phyloP scores from a whole-genome alignment of 1,284 basidiomycete genomes.

The Stereum hirsutum region DNA sequence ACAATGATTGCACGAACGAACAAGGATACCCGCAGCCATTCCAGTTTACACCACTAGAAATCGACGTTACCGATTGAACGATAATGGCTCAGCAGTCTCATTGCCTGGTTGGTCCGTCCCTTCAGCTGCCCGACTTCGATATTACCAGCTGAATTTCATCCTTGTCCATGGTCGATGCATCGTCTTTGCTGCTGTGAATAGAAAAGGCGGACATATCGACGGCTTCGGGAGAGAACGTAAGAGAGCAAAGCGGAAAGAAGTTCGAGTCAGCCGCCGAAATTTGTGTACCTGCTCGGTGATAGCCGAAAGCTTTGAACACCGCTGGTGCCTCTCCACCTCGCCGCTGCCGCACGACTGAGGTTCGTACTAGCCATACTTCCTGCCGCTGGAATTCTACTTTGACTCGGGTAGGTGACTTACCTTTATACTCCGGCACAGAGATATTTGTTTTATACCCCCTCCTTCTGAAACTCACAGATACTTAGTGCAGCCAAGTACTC shows the following conservation, averaged over 20 bases:
- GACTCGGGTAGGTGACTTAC: not conserved
- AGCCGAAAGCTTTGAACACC: no score
- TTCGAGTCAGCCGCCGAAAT: no score
- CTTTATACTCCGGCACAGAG: not conserved
- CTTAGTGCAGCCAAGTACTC: not conserved
- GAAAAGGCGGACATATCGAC: conserved; percentile 15
- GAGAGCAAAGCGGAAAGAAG: no score
- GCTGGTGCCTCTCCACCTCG: no score
- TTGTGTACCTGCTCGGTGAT: no score
- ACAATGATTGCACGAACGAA: conserved; percentile 5
- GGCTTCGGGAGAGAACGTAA: no score
- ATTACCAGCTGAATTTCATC: conserved; percentile 61
- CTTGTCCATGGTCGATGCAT: conserved; percentile 28
- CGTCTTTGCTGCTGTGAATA: conserved; percentile 12
- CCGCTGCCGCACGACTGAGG: no score
- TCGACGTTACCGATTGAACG: conserved; percentile 60
- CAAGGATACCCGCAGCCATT: conserved; percentile 84
- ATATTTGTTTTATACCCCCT: not conserved
- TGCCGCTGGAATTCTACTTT: not conserved
- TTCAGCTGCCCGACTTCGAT: conserved; percentile 16
- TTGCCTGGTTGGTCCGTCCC: conserved; percentile 10
- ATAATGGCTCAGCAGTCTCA: conserved; percentile 12
- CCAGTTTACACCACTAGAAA: conserved; percentile 54
- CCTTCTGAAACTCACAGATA: not conserved
- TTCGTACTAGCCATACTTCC: no score